These are phyloP conservation scores for Capsicum baccatum DNA, from an alignment of 257 asterid genomes.

Conservation along the genomic window DNA sequence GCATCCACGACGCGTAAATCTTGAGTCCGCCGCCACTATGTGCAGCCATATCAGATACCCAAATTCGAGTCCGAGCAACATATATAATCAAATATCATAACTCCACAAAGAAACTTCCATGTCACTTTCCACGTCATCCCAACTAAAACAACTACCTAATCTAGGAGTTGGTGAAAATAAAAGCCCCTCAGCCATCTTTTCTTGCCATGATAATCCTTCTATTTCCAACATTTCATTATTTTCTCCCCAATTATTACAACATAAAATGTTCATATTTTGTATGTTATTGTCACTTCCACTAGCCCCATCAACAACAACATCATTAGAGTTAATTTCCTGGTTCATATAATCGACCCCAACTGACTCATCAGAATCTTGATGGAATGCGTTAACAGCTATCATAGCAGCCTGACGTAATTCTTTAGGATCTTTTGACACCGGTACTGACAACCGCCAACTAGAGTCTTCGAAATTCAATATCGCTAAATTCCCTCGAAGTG, in stretches of 20 bases:
- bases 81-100: slow-evolving; percentile 40
- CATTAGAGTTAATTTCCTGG: not conserved
- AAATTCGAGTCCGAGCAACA: rapidly evolving
- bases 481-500: slow-evolving; percentile 56
- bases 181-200: slow-evolving; percentile 48
- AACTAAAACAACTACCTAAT: slow-evolving; percentile 38
- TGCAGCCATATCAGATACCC: not conserved
- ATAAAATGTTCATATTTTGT: not conserved
- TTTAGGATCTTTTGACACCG: slow-evolving; percentile 46
- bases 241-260: not conserved
- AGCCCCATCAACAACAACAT: too few relatives aligned
- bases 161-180: slow-evolving; percentile 63
- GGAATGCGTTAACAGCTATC: not conserved
- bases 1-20: too few relatives aligned
- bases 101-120: slow-evolving; percentile 47
- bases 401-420: slow-evolving; percentile 57
- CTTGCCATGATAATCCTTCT: slow-evolving; percentile 21
- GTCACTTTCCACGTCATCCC: slow-evolving; percentile 51
- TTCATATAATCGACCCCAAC: not conserved
- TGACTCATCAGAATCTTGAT: not conserved
- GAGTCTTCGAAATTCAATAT: slow-evolving; percentile 74
- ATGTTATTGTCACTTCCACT: too few relatives aligned
- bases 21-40: too few relatives aligned
- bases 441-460: slow-evolving; percentile 52
- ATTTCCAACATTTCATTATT: slow-evolving; percentile 29